Base-by-base conservation (phyloP, 2,329 filamentous ascomycete species). In the Cladosporium sp. region DNA sequence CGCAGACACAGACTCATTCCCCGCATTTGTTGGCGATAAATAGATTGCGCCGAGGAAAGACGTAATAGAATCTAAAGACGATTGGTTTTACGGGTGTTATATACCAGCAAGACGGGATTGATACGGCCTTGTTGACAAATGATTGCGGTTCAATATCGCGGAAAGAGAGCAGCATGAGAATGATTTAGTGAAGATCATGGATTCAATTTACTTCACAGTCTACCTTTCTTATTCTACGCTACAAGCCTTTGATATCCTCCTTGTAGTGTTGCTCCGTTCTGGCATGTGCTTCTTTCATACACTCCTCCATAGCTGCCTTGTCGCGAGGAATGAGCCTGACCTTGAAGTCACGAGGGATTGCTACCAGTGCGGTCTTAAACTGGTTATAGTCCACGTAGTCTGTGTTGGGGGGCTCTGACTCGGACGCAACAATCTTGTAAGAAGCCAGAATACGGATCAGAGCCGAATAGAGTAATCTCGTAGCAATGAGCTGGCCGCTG, bases 311-410 rank as follows among this genome's bases (percentile, higher is more conserved):
- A 24, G 68, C 59, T 0, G 58, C 67, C 1, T 70, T 64, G 62
- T 82, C 79, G 45, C 82, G 72, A 0, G 81, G 80, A 15, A 83
- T 71, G n/a, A 85, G 67, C 64, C 73, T 80, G 4, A 84, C 77
- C 63, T 82, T 83, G 67, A 85, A 85, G 44, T 83, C 77, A 44
- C 77, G 70, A 1, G 83, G 83, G 51, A 85, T 84, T 0, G 83
- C 83, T 12, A 85, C 82, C 34, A 85, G 63, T 0, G 82, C 82
- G 1, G 77, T 79, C 69, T 85, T 84, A 63, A 83, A 78, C 63
- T 80, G 76, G 62, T 85, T 85, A 63, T 85, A 85, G 4, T 85
- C 82, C 4, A 85, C 78, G 60, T 85, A 85, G 64, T 85, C 81
- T 0, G 82, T 84, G 61, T 83, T 85, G 0, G 82, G 83, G 0